Evolutionary conservation across 2,329 filamentous ascomycete species (phyloP).

Genomic region (Xylaria multiplex): DNA sequence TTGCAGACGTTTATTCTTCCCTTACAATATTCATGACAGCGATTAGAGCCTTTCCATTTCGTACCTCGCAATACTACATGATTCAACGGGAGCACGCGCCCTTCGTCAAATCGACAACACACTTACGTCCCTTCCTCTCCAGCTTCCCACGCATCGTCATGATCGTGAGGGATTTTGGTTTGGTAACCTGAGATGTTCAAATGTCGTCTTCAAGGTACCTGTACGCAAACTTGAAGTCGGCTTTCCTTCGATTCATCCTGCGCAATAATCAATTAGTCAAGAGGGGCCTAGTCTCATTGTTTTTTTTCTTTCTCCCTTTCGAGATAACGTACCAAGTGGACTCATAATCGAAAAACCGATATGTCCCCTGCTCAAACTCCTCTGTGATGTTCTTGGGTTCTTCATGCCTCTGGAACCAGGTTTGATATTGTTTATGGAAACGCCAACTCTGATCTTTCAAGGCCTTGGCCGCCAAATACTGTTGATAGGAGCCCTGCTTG

Average conservation of each 20-base stretch:
- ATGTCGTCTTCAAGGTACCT: slow-evolving; percentile 97
- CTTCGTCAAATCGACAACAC: slow-evolving; percentile 1
- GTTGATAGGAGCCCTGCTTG: slow-evolving; percentile 93
- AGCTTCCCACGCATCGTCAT: slow-evolving; percentile 4
- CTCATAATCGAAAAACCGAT: slow-evolving; percentile 99
- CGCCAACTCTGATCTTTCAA: slow-evolving; percentile 98
- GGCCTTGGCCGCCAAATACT: slow-evolving; percentile 95
- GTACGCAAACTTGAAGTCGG: slow-evolving; percentile 98
- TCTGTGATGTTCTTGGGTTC: slow-evolving; percentile 99
- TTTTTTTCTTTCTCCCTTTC: neutral
- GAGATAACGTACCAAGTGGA: slow-evolving; percentile 85
- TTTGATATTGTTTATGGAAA: slow-evolving; percentile 99
- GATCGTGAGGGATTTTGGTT: neutral
- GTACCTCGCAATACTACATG: slow-evolving; percentile 10
- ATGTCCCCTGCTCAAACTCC: slow-evolving; percentile 98
- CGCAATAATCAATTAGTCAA: slow-evolving; percentile 34
- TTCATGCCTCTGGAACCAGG: slow-evolving; percentile 98
- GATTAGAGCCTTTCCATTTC: slow-evolving; percentile 18
- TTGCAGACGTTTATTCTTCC: slow-evolving; percentile 24
- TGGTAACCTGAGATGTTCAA: slow-evolving; percentile 60
- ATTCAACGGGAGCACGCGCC: slow-evolving; percentile 5
- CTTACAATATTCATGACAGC: slow-evolving; percentile 27
- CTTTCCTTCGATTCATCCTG: slow-evolving; percentile 99
- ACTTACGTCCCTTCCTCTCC: slow-evolving; percentile 7
- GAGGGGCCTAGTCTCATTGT: neutral